Conservation (phyloP, 164 flowering plant species). For the Euptelea pleiosperma region DNA sequence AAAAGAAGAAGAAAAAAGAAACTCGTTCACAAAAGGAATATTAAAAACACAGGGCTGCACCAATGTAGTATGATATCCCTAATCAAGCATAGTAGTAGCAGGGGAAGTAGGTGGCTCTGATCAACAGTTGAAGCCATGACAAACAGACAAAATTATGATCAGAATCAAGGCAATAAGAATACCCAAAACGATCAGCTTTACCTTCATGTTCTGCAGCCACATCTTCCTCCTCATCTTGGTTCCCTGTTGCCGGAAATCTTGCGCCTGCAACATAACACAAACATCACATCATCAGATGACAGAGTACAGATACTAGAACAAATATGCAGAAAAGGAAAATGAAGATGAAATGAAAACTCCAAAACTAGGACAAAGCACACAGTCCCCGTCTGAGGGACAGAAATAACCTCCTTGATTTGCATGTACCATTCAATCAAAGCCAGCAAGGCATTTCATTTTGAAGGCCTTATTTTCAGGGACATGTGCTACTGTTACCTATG, state of each 20-base stretch:
- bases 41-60: background rate
- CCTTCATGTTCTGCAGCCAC: conserved; percentile 12
- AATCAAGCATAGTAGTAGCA: background rate
- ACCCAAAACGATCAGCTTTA: too few species aligned
- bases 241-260: conserved; percentile 11
- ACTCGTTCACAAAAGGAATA: conserved; percentile 8
- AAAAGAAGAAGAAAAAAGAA: background rate
- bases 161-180: conserved; percentile 8
- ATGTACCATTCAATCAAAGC: too few species aligned
- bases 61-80: background rate
- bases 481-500: too few species aligned
- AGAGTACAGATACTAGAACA: too few species aligned
- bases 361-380: too few species aligned
- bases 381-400: too few species aligned
- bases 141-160: conserved; percentile 7
- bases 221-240: conserved; percentile 12
- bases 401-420: too few species aligned
- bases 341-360: background rate
- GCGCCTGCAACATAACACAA: conserved; percentile 14
- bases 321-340: too few species aligned
- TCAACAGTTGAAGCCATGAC: conserved; percentile 5
- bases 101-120: too few species aligned
- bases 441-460: too few species aligned
- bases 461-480: too few species aligned
- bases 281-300: too few species aligned